Percentiles rank a stretch among this genome's conserved stretches.
Evolutionary conservation across 108 stramenopile species (phyloP).

Genomic region (Cyclotella atomus): DNA sequence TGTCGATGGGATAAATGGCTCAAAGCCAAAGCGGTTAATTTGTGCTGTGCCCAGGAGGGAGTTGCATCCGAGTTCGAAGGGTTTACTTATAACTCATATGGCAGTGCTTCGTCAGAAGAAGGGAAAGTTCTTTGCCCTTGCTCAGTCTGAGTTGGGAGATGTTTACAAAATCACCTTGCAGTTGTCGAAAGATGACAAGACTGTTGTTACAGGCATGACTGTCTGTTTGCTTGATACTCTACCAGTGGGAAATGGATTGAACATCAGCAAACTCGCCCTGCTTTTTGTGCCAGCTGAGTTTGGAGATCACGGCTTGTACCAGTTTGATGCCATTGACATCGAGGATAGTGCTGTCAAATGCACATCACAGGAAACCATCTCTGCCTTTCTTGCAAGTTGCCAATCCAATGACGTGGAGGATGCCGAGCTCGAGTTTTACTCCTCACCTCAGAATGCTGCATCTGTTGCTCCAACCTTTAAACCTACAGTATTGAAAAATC

Average conservation of each 20-base stretch:
- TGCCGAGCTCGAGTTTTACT: slow-evolving; percentile 37
- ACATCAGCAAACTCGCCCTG: slow-evolving; percentile 91
- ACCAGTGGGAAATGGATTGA: slow-evolving; percentile 83
- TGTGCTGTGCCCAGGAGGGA: slow-evolving; percentile 84
- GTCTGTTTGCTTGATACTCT: slow-evolving; percentile 90
- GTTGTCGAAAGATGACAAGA: slow-evolving; percentile 63
- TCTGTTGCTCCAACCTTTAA: slow-evolving; percentile 74
- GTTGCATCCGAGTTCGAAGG: slow-evolving; percentile 74
- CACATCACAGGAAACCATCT: slow-evolving; percentile 51
- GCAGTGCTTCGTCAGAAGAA: slow-evolving; percentile 90
- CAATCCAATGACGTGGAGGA: slow-evolving; percentile 1
- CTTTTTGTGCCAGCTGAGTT: slow-evolving; percentile 94
- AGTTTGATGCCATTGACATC: slow-evolving; percentile 91
- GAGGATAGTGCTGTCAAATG: slow-evolving; percentile 67
- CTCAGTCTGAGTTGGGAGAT: slow-evolving; percentile 97
- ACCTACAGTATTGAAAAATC: slow-evolving; percentile 79
- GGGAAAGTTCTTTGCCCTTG: slow-evolving; percentile 92
- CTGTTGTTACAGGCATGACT: slow-evolving; percentile 61
- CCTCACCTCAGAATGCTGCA: slow-evolving; percentile 48
- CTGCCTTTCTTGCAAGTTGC: slow-evolving; percentile 30
- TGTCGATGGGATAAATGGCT: background rate
- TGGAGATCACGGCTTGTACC: slow-evolving; percentile 96
- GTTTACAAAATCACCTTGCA: slow-evolving; percentile 91
- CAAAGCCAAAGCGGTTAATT: slow-evolving; percentile 40
- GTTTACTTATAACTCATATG: slow-evolving; percentile 83